Evolutionary conservation across 805 yeast species (phyloP), one percentile per base, ranked within the genome.

Genomic region (Barnettozyma sp.): DNA sequence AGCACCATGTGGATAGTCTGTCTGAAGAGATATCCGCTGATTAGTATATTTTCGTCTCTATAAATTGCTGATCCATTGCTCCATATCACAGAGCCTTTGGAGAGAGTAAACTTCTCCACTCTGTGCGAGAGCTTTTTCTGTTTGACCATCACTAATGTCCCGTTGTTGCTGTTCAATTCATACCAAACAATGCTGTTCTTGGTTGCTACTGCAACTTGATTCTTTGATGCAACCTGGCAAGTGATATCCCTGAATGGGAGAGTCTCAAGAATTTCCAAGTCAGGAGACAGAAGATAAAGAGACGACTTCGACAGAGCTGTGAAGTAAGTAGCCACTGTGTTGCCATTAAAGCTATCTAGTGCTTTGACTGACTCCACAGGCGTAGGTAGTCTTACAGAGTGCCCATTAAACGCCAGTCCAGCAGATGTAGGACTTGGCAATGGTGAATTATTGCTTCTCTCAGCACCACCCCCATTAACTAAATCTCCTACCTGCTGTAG

Each of bases 41-140:
- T 29, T 15, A 29, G 18, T 9, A n/a, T 19, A n/a, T 29, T 13
- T 9, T 5, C 9, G 14, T 35, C 26, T 17, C 11, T n/a, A 11
- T 26, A 39, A 13, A 39, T 23, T 9, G 38, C 22, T 9, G 25
- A 20, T 1, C 39, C 39, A 27, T 35, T 28, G 10, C 16, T 31
- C 42, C 42, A 39, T 7, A 35, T 24, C n/a, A n/a, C 19, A 13
- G 34, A 26, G 5, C 25, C 22, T 27, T 53, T 45, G 5, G 44
- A 44, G 1, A 50, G 32, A 15, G 40, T 33, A 30, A 62, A 42
- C 6, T 32, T 26, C 2, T 36, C 26, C 3, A 57, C 36, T 29
- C 50, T 49, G 26, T 60, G 64, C 5, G 50, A 50, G 2, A 57
- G 17, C 15, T 46, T 48, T 22, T 49, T 43, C 28, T 58, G 58